Conservation (phyloP, 164 flowering plant genomes). For the Liriodendron chinense region DNA sequence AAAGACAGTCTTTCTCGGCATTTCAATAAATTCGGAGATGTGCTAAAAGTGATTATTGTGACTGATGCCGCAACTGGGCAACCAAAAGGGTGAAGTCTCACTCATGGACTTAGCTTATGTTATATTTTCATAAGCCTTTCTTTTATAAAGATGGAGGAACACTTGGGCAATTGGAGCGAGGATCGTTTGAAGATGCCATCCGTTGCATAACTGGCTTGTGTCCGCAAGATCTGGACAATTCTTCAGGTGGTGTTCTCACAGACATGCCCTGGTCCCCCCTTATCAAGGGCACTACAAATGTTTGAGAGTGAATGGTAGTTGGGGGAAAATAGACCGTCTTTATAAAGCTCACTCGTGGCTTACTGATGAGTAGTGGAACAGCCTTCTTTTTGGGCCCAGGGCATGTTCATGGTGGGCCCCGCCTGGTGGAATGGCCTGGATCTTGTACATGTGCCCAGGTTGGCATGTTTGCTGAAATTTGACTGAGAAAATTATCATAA, state of each 20-base stretch:
- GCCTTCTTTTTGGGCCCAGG: too few species aligned
- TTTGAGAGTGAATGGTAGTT: too few species aligned
- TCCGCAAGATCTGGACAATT: neutral
- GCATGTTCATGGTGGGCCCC: too few species aligned
- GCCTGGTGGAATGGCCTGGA: too few species aligned
- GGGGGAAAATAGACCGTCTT: too few species aligned
- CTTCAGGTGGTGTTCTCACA: too few species aligned
- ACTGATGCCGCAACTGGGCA: conserved; percentile 89
- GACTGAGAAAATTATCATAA: neutral
- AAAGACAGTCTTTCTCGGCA: conserved; percentile 89
- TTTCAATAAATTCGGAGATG: conserved; percentile 92
- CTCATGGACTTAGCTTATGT: neutral
- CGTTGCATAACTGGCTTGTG: neutral
- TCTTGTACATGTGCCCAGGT: neutral
- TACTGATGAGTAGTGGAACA: too few species aligned
- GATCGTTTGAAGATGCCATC: neutral
- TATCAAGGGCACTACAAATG: too few species aligned
- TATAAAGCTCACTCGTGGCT: too few species aligned
- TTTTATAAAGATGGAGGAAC: neutral
- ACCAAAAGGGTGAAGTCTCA: conserved; percentile 65
- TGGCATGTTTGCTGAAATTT: neutral
- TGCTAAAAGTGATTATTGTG: conserved; percentile 72
- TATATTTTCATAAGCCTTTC: neutral
- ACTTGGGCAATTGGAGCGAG: neutral
- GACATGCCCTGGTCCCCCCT: too few species aligned